These are phyloP conservation scores for Colletotrichum tropicicola DNA, from an alignment of 2,329 filamentous ascomycete genomes.

Conservation along the genomic window DNA sequence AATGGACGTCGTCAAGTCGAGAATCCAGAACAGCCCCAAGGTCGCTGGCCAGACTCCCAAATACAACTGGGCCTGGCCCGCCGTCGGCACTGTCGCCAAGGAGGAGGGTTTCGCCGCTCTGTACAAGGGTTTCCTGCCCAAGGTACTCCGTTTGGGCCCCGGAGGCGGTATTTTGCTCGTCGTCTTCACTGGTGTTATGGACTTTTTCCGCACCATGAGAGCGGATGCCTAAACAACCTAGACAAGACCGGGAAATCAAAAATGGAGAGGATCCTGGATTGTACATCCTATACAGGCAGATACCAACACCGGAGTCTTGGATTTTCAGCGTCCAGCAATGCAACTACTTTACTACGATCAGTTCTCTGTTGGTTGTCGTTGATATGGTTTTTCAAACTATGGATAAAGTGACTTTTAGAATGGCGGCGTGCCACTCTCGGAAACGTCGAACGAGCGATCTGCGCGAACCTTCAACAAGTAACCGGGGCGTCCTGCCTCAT, in stretches of 20 bases:
- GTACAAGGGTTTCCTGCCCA: constrained; percentile 98
- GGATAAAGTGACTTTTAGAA: too few relatives aligned
- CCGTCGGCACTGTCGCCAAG: constrained; percentile 84
- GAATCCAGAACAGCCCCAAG: constrained; percentile 94
- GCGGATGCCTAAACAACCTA: constrained; percentile 31
- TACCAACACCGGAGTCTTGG: constrained; percentile 19
- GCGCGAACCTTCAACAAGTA: too few relatives aligned
- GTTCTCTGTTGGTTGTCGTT: too few relatives aligned
- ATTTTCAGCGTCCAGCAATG: constrained; percentile 17
- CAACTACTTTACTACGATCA: background rate
- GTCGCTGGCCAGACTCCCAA: constrained; percentile 84
- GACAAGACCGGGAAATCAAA: background rate
- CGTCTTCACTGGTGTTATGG: constrained; percentile 88
- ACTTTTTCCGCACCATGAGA: constrained; percentile 82
- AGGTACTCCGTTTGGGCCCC: constrained; percentile 71
- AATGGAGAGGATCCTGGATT: background rate
- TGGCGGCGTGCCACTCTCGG: too few relatives aligned
- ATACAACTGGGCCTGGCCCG: constrained; percentile 98
- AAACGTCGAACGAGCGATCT: too few relatives aligned
- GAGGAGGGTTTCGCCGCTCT: constrained; percentile 93
- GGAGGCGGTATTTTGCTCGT: constrained; percentile 78
- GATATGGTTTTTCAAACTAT: too few relatives aligned
- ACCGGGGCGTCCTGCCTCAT: too few relatives aligned
- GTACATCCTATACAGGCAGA: constrained; percentile 26
- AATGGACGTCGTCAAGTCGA: constrained; percentile 96